Evolutionary conservation across 2,329 filamentous ascomycete genomes (phyloP), one percentile per base, ranked within the genome.

Genomic region (Ceratocystis ficicola): DNA sequence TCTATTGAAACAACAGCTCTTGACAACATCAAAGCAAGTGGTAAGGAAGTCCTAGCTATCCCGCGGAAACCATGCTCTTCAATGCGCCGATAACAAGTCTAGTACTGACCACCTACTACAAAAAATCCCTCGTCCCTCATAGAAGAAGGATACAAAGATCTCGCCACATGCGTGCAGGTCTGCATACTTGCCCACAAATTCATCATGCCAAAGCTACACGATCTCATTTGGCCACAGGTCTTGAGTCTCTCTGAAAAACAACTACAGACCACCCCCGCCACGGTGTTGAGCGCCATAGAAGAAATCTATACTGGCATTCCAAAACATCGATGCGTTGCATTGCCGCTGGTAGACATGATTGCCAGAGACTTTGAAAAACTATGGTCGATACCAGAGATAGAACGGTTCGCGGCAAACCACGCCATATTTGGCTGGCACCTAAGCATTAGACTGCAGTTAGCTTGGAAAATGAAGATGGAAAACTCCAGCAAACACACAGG

Each of bases 401-500:
- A 10, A 10, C 15, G n/a, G 5, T 63, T 63, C 20, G 62, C 62
- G 1, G 3, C 15, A 15, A 17, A 0, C 8, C 6, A 63, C 20
- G 62, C 41, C 3, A 36, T n/a, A 6, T 52, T 63, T 63, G 44
- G 44, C 1, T 63, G 62, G 62, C 44, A 52, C 28, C 30, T 63
- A 28, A 63, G 62, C 62, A 7, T 63, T 5, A 30, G 62, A 17
- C 28, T 63, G 2, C 44, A 63, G 5, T 4, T 30, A 4, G 5
- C 7, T 5, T 63, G 62, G 61, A 15, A 4, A 7, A 7, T 3
- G 22, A 28, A 7, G 15, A 8, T 1, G 5, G 48, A 7, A 20
- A 10, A 12, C 7, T 25, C 8, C 10, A 50, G 25, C 6, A 63
- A 57, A 5, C 17, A 25, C 48, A 4, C 8, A 0, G 36, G 3